phyloP scores from a whole-genome alignment of 768 basidiomycete genomes.

The Xerocomellus amylosporus region DNA sequence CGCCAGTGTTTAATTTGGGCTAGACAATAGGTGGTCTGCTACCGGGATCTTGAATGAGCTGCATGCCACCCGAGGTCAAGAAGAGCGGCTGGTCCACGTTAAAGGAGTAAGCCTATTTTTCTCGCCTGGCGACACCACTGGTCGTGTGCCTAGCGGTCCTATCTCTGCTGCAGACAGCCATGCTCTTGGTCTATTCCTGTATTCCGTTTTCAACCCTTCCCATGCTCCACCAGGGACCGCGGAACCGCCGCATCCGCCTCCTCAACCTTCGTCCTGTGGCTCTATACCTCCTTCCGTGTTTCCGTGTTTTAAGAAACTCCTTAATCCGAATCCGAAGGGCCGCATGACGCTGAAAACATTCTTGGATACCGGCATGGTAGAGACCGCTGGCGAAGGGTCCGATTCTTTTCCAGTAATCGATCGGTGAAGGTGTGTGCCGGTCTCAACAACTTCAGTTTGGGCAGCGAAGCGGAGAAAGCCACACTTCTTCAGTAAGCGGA shows the following conservation, averaged over 20 bases:
- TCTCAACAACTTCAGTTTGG: constrained; percentile 80
- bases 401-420: constrained; percentile 82
- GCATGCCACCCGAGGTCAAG: constrained; percentile 83
- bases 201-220: constrained; percentile 83
- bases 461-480: constrained; percentile 77
- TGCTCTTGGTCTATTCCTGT: constrained; percentile 81
- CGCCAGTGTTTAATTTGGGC: constrained; percentile 11
- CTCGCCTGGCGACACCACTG: neutral
- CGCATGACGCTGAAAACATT: constrained; percentile 76
- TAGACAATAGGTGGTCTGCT: constrained; percentile 67
- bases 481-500: constrained; percentile 59
- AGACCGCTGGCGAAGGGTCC: constrained; percentile 48
- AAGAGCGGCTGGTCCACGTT: constrained; percentile 82
- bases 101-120: constrained; percentile 62
- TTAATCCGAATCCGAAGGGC: constrained; percentile 84
- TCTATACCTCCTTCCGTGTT: constrained; percentile 74
- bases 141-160: constrained; percentile 36
- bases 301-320: constrained; percentile 77
- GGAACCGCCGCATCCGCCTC: constrained; percentile 74
- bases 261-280: constrained; percentile 72
- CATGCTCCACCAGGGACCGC: constrained; percentile 66
- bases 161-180: constrained; percentile 80
- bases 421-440: constrained; percentile 83
- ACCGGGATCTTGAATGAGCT: constrained; percentile 52
- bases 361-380: constrained; percentile 75